Conservation (phyloP, 129 eudicot species). For the Heracleum sosnowskyi region DNA sequence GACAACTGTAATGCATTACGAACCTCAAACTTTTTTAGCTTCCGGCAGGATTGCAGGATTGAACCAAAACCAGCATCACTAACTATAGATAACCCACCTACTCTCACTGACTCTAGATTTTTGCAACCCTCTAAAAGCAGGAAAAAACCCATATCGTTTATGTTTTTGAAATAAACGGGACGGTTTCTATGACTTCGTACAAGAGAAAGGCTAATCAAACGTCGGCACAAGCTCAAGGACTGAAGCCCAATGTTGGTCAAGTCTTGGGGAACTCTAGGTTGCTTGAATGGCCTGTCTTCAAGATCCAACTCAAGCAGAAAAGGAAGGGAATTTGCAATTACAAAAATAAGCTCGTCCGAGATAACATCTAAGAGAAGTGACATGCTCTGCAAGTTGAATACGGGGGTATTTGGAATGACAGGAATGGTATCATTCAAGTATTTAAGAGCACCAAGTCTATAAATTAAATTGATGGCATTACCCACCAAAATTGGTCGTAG, state of each 20-base stretch:
- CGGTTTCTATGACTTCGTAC: conserved; percentile 28
- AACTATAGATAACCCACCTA: conserved; percentile 61
- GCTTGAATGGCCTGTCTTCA: conserved; percentile 42
- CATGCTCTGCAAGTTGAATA: conserved; percentile 28
- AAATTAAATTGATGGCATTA: conserved; percentile 20
- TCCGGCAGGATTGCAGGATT: conserved; percentile 33
- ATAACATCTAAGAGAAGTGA: conserved; percentile 51
- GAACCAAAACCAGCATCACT: conserved; percentile 66
- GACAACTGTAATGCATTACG: conserved; percentile 38
- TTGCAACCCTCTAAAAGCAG: conserved; percentile 52
- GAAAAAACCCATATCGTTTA: conserved; percentile 54
- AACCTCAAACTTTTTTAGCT: conserved; percentile 50
- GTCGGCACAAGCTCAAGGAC: conserved; percentile 29
- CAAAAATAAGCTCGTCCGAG: conserved; percentile 34
- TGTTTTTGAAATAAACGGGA: conserved; percentile 26
- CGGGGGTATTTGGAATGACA: background rate
- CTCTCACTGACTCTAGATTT: conserved; percentile 44
- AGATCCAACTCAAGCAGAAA: conserved; percentile 54
- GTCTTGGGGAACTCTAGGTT: conserved; percentile 32
- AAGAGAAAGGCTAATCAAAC: conserved; percentile 47
- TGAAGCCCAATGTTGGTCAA: conserved; percentile 48
- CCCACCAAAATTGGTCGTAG: conserved; percentile 33
- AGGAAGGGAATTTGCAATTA: conserved; percentile 38
- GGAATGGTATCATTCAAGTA: background rate
- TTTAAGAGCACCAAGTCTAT: conserved; percentile 3